These are phyloP conservation scores for Boletales sp. DNA, from an alignment of 768 basidiomycete genomes.

Conservation along the genomic window DNA sequence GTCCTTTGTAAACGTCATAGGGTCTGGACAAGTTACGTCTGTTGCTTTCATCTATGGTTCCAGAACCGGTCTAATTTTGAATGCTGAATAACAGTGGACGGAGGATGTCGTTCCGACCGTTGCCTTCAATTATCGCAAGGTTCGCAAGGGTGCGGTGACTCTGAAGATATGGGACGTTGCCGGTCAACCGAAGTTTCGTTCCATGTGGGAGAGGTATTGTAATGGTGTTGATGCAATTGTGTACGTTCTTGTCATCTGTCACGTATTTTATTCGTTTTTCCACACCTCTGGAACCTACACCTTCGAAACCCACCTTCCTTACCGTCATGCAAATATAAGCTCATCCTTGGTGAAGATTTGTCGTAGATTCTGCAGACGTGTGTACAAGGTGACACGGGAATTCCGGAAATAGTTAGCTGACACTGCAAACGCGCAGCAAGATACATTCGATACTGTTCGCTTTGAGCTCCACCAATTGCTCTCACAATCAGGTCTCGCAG, in stretches of 20 bases:
- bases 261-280: background rate
- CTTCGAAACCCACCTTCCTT: background rate
- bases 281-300: background rate
- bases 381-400: slow-evolving; percentile 24
- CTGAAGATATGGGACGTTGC: slow-evolving; percentile 97
- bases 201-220: slow-evolving; percentile 96
- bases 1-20: slow-evolving; percentile 88
- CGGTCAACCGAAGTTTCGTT: slow-evolving; percentile 90
- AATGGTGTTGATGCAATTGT: slow-evolving; percentile 89
- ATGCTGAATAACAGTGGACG: slow-evolving; percentile 60
- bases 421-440: slow-evolving; percentile 43
- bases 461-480: slow-evolving; percentile 84
- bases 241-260: slow-evolving; percentile 42
- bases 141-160: slow-evolving; percentile 85
- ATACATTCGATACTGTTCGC: slow-evolving; percentile 77
- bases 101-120: slow-evolving; percentile 97
- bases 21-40: slow-evolving; percentile 62
- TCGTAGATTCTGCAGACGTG: slow-evolving; percentile 90
- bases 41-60: background rate
- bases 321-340: slow-evolving; percentile 5
- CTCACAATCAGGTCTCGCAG: slow-evolving; percentile 56
- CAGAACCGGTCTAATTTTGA: background rate
- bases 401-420: slow-evolving; percentile 1
- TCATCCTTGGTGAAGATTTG: slow-evolving; percentile 55
- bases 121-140: slow-evolving; percentile 87